Base-by-base conservation (phyloP, 768 basidiomycete genomes). In the Inosperma sp. region DNA sequence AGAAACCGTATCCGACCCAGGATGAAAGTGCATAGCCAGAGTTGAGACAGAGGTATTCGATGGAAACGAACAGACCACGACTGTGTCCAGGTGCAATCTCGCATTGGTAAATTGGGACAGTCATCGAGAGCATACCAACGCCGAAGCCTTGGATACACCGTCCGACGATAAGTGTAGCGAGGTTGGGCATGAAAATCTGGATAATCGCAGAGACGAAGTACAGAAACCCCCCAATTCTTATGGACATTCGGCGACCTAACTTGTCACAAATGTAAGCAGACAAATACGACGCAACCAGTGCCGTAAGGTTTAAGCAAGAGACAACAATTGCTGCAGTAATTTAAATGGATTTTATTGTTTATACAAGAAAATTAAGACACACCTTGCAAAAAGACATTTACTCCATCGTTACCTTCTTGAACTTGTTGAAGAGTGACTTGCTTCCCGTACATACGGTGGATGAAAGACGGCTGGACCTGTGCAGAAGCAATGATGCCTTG, bases 11-110 rank as follows among this genome's bases (percentile, higher is more conserved):
- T 27, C 76, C 74, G 41, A 74, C 69, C 76, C 76, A 75, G n/a
- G 75, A 63, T 23, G 74, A 72, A 16, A 73, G 57, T 8, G 73
- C 77, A 60, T 75, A 81, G 43, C 75, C 81, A 46, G 64, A 46
- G 60, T 78, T 80, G 10, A 79, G 65, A 48, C 71, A 80, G 46
- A 80, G 60, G 55, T 80, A 78, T 52, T 79, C 78, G 62, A 81
- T 74, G 8, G 75, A 69, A 51, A 78, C 74, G 58, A 82, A 75
- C 40, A 75, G 70, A 21, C 80, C 80, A 26, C 78, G 76, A 17
- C 74, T 69, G 44, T 69, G 65, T 9, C 71, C 71, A 0, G 75
- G 73, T 2, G 73, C 74, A 41, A 77, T 76, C 59, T 77, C 75
- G 58, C 71, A 70, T 57, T 77, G 77, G 58, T 72, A 69, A 49